phyloP scores from a whole-genome alignment of 495 filamentous ascomycete species.

The Hypoxylon fragiforme region DNA sequence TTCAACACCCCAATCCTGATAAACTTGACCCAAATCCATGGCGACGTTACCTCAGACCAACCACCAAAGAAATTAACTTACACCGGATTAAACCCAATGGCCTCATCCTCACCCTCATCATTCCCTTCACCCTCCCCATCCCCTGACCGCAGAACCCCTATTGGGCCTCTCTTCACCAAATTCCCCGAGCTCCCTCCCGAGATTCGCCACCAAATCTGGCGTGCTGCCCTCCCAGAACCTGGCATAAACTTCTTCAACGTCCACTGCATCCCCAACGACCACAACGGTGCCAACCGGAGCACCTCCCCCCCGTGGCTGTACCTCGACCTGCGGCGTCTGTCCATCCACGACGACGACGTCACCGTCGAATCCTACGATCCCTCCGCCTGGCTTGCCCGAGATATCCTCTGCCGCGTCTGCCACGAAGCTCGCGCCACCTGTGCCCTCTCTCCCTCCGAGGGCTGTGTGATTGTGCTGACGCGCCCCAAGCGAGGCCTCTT shows the following conservation, averaged over 20 bases:
- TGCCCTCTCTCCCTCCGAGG: constrained; percentile 2
- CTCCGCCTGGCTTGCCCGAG: constrained; percentile 29
- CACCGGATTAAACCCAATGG: no score
- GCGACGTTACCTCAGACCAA: no score
- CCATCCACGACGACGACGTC: constrained; percentile 27
- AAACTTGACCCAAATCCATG: no score
- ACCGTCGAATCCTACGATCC: constrained; percentile 30
- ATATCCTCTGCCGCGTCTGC: constrained; percentile 19
- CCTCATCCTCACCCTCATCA: neutral
- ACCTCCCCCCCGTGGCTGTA: constrained; percentile 33
- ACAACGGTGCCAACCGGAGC: constrained; percentile 22
- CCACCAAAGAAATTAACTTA: no score
- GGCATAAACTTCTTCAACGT: constrained; percentile 42
- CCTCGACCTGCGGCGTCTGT: constrained; percentile 31
- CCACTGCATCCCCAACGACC: constrained; percentile 36
- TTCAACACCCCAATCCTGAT: no score
- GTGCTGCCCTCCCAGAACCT: constrained; percentile 18
- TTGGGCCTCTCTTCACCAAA: constrained; percentile 8
- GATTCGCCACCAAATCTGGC: constrained; percentile 41
- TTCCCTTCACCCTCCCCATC: constrained; percentile 2
- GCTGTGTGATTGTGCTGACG: constrained; percentile 26
- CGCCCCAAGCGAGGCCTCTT: constrained; percentile 31
- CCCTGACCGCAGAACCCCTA: neutral
- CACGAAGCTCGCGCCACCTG: constrained; percentile 28
- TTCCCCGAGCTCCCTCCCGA: constrained; percentile 40